Conservation (phyloP, 768 basidiomycete genomes). For the Cubamyces lactineus region DNA sequence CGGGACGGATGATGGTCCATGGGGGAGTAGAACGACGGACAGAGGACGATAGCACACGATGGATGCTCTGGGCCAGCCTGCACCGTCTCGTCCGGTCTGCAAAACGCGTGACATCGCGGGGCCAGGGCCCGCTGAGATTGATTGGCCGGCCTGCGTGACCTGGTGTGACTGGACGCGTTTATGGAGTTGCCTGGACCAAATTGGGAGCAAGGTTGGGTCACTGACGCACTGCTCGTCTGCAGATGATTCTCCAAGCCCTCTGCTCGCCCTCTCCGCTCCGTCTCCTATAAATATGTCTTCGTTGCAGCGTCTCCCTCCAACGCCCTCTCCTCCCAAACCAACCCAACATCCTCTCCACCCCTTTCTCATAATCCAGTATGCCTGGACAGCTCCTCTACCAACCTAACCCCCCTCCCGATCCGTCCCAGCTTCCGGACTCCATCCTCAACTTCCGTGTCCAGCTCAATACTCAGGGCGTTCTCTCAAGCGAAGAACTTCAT, state of each 20-base stretch:
- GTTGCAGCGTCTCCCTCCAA: background rate
- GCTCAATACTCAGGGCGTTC: conserved; percentile 49
- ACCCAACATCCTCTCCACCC: conserved; percentile 2
- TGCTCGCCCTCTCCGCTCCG: background rate
- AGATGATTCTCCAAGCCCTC: background rate
- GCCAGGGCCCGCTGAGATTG: no score
- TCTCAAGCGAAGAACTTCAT: conserved; percentile 54
- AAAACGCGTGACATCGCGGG: conserved; percentile 7
- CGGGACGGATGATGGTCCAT: conserved; percentile 1
- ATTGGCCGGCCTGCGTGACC: conserved; percentile 5
- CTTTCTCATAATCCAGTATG: conserved; percentile 42
- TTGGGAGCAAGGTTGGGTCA: background rate
- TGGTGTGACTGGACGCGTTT: conserved; percentile 8
- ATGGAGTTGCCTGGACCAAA: conserved; percentile 10
- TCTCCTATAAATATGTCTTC: conserved; percentile 15
- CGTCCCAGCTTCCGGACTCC: conserved; percentile 65
- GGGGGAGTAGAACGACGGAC: conserved; percentile 9
- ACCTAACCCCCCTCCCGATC: conserved; percentile 71
- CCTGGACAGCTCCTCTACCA: conserved; percentile 59
- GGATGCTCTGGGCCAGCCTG: conserved; percentile 1
- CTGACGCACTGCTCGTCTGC: conserved; percentile 6
- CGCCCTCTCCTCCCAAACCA: conserved; percentile 5
- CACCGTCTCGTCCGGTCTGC: conserved; percentile 5
- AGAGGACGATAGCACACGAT: background rate
- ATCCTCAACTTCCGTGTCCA: conserved; percentile 53